Base-by-base conservation (phyloP, 2,329 filamentous ascomycete genomes). In the Pleoardoris graminearum region DNA sequence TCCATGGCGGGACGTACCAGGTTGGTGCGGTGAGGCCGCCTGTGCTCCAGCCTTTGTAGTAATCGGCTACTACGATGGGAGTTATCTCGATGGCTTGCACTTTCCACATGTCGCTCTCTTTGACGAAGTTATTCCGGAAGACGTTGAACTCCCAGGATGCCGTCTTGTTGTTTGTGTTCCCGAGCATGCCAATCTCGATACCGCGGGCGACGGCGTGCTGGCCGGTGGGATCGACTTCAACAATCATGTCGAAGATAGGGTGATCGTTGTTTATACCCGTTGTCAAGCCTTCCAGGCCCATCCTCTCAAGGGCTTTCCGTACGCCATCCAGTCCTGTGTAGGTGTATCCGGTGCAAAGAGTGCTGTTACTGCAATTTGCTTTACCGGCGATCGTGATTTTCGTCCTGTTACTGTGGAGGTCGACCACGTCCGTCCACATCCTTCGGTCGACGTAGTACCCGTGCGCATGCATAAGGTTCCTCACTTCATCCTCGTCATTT, bases 121-220 rank as follows among this genome's bases (percentile, higher is more conserved):
- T 65, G 2, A 60, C 48, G 14, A 61, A 57, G 2, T 59, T 43
- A 39, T 65, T 62, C 1, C 61, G 49, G 42, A 66, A 65, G 12
- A 67, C 52, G 42, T 63, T 66, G 50, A 65, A 66, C 23, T 66
- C 61, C 65, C 65, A 67, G 2, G 50, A 59, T 1, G 62, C 62
- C 3, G 48, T 51, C 3, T 44, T 46, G 4, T 46, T 62, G 14
- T 57, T 63, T 7, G 59, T 50, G 49, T 66, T 48, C 6, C 62
- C 64, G 11, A 63, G 17, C 64, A 66, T 66, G 8, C 43, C 60
- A 29, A 66, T 57, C 45, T 67, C 61, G 16, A 63, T 54, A 0
- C 64, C 64, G 23, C 64, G 55, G 10, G 55, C 57, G 17, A 58
- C 47, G 3, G 61, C 63, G 49, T 58, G 53, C 22, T 47, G 38